Percentiles rank a stretch among this genome's conserved stretches.
These are phyloP conservation scores for Cystobasidium tubakii DNA, from an alignment of 768 basidiomycete genomes.

Conservation along the genomic window DNA sequence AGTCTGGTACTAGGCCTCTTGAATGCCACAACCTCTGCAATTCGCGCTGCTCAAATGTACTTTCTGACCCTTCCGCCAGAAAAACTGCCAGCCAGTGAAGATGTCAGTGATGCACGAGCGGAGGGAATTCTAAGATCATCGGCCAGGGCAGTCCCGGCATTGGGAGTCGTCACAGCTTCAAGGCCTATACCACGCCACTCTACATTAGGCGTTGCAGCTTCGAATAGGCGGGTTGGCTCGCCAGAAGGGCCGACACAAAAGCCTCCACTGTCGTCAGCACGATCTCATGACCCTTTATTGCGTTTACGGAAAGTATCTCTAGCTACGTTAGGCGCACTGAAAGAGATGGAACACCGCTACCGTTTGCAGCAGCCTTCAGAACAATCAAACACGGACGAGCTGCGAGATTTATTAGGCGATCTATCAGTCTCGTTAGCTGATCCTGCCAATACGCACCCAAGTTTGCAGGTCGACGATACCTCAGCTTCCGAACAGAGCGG, in stretches of 20 bases:
- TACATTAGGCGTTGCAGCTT: neutral
- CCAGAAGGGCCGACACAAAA: neutral
- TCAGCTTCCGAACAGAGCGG: conserved; percentile 3
- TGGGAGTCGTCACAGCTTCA: conserved; percentile 33
- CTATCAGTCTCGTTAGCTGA: neutral
- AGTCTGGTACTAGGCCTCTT: conserved; percentile 60
- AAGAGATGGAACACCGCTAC: conserved; percentile 70
- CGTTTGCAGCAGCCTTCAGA: conserved; percentile 55
- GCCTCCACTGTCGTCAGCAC: no score
- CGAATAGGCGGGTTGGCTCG: neutral
- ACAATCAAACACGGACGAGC: neutral
- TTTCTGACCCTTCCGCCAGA: conserved; percentile 71
- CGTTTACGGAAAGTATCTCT: conserved; percentile 70
- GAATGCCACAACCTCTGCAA: conserved; percentile 70
- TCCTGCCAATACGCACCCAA: neutral
- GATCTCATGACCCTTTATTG: conserved; percentile 58
- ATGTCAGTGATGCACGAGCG: no score
- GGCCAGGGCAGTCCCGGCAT: neutral
- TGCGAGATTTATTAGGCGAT: neutral
- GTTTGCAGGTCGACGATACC: neutral
- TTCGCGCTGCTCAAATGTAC: conserved; percentile 78
- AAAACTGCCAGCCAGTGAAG: conserved; percentile 1
- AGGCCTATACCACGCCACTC: conserved; percentile 33
- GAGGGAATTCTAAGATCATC: no score
- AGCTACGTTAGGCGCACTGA: conserved; percentile 72